A percentile compares a stretch with the other conserved stretches of the same genome.
Evolutionary conservation across 441 rosid species (phyloP).

Genomic region (Adansonia gregorii): DNA sequence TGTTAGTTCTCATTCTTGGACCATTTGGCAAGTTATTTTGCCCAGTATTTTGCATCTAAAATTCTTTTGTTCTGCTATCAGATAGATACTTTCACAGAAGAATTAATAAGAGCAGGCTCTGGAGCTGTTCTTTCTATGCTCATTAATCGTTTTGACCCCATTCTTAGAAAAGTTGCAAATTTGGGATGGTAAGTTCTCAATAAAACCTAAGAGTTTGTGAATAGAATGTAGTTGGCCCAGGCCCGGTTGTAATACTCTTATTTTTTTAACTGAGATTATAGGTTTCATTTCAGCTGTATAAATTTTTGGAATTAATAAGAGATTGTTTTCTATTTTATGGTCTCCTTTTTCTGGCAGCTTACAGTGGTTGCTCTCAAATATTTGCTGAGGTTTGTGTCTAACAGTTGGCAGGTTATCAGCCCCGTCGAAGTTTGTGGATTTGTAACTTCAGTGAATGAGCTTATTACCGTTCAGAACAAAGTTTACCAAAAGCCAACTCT

Average conservation of each 20-base stretch:
- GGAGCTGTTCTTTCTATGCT: conserved; percentile 64
- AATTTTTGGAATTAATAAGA: neutral
- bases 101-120: conserved; percentile 68
- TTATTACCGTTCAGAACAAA: conserved; percentile 62
- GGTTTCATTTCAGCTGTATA: conserved; percentile 1
- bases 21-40: conserved; percentile 21
- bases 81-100: conserved; percentile 72
- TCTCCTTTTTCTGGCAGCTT: neutral
- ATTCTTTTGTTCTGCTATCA: conserved; percentile 35
- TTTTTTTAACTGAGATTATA: neutral
- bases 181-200: conserved; percentile 63
- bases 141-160: conserved; percentile 59
- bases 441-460: conserved; percentile 55
- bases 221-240: conserved; percentile 2
- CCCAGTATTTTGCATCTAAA: conserved; percentile 22
- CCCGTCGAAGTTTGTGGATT: conserved; percentile 72
- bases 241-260: neutral
- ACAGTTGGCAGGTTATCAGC: conserved; percentile 90
- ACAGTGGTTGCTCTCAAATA: neutral
- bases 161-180: conserved; percentile 69
- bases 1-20: conserved; percentile 6
- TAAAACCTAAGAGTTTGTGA: neutral
- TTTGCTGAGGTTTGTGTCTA: conserved; percentile 33
- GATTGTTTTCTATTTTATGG: conserved; percentile 7
- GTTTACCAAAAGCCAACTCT: conserved; percentile 66